Evolutionary conservation across 1,284 basidiomycete genomes (phyloP), one percentile per base, ranked within the genome.

Genomic region (Rhodotorula sp.): DNA sequence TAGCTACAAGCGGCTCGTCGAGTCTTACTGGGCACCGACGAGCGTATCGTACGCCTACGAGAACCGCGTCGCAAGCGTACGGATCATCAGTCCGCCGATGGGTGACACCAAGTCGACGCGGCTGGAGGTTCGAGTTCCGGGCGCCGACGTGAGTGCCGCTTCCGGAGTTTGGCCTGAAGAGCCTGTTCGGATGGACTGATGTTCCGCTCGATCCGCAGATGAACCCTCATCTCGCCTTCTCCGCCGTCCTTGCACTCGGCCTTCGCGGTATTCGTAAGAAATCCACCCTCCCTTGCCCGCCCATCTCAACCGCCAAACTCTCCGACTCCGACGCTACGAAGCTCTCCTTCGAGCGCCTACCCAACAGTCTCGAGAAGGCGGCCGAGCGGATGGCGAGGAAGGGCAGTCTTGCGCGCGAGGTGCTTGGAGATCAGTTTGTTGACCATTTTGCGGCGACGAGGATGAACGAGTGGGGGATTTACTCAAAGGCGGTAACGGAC

Each of bases 401-500:
- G 13, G 86, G 84, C 64, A 59, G 89, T 87, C 97, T 67, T 93
- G 94, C 0, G 84, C 93, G 78, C 92, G 44, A 74, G 47, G 84
- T 92, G 53, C 87, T 98, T 66, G 94, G 94, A 0, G 84, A 94
- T 77, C 88, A 87, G 48, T 93, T 96, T 77, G 91, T 98, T 4
- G 91, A 97, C 46, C 94, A 98, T 78, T 95, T 87, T 78, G 92
- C 90, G 8, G 94, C 92, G 3, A 97, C 94, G 17, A 86, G 94
- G 76, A 85, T 48, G 57, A 64, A 73, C 59, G 74, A 75, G 61
- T 70, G 67, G 67, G 63, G 70, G 19, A 46, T 69, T 27, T 75
- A 62, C 32, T 36, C 53, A 1, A 44, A 62, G 51, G 56, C 63
- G 3, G 72, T 71, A 29, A 73, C 69, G 44, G 69, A 76, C 47